These are phyloP conservation scores for Hypoxylon sp. DNA, from an alignment of 2,329 filamentous ascomycete genomes.

Conservation along the genomic window DNA sequence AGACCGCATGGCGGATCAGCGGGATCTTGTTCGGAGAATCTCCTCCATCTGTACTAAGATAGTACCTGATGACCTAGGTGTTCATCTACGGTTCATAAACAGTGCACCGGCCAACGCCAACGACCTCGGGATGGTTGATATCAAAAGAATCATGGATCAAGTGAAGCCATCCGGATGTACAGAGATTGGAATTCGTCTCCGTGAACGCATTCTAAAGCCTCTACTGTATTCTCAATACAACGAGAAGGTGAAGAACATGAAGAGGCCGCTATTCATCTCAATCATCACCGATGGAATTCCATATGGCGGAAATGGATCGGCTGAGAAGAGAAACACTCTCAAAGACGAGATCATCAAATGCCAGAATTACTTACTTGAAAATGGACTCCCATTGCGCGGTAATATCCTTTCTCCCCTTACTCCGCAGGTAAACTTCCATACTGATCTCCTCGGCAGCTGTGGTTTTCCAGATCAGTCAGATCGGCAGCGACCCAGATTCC, in stretches of 20 bases:
- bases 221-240: conserved; percentile 33
- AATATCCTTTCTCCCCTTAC: neutral
- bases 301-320: conserved; percentile 21
- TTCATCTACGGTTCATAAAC: conserved; percentile 41
- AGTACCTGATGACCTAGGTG: conserved; percentile 39
- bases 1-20: conserved; percentile 36
- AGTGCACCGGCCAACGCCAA: conserved; percentile 6
- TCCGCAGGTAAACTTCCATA: neutral
- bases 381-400: conserved; percentile 33
- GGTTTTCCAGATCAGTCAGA: conserved; percentile 43
- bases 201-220: conserved; percentile 35
- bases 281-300: conserved; percentile 42
- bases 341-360: conserved; percentile 35
- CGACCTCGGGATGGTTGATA: conserved; percentile 20
- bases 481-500: conserved; percentile 36
- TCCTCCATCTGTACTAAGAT: conserved; percentile 35
- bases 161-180: conserved; percentile 32
- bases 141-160: conserved; percentile 23
- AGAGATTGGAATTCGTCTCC: conserved; percentile 35
- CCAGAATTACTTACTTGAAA: conserved; percentile 37
- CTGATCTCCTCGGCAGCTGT: conserved; percentile 35
- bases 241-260: conserved; percentile 26
- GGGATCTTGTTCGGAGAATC: conserved; percentile 32
- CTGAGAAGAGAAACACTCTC: conserved; percentile 30
- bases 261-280: conserved; percentile 33